Base-by-base conservation (phyloP, 441 rosid species). In the Sinapis alba region DNA sequence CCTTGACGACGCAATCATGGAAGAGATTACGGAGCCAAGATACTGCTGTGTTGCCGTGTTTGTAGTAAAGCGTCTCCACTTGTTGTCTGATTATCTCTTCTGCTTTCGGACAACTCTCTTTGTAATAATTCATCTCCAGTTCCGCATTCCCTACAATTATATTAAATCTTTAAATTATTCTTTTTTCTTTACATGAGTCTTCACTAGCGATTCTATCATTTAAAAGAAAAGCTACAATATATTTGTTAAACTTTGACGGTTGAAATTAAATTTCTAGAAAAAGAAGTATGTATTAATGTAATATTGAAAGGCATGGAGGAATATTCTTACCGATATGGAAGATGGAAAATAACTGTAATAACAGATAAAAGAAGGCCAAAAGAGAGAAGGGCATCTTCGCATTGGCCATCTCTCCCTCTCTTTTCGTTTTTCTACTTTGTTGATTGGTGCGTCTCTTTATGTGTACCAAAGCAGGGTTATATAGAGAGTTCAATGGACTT, bases 21-120 rank as follows among this genome's bases (percentile, higher is more conserved):
- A 94, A 94, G 75, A 94, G 94, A 81, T 92, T 94, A 62, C 98
- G 84, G 72, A 92, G 82, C 98, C 97, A 92, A 1, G 98, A 90
- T 20, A 94, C 87, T 4, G 97, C 97, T 0, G 97, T 94, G 79
- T 94, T 94, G 51, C 97, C 95, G 60, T 94, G 95, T 66, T 86
- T 76, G 6, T 84, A 26, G 75, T 94, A 90, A 18, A 94, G 88
- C 2, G 67, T 80, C 54, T 62, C 73, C 50, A 94, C 97, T 75
- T 90, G 80, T 67, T 85, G 80, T 74, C 88, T 88, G 76, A 94
- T 81, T 51, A 90, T 89, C 27, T 88, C 95, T 78, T 92, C 97
- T 28, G 97, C 97, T 70, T 80, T 84, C 3, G 97, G 93, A 74
- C 97, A 92, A 64, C 88, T 90, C 16, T 87, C 47, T 21, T 71